Evolutionary conservation across 2,329 filamentous ascomycete species (phyloP).

Genomic region (Botrytis cinerea): DNA sequence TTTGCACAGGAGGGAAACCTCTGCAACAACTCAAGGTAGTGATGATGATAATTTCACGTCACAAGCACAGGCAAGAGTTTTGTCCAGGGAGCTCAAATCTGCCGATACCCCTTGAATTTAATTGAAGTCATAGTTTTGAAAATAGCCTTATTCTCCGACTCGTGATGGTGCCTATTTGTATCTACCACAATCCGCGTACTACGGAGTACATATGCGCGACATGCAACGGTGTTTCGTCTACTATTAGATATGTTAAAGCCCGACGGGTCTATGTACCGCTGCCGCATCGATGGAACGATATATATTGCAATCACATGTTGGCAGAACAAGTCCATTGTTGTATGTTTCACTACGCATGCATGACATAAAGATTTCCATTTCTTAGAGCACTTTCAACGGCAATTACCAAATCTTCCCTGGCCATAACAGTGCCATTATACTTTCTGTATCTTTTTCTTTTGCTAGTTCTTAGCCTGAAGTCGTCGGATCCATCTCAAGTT

Average conservation of each 20-base stretch:
- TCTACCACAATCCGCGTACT: neutral
- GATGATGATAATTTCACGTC: neutral
- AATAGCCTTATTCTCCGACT: neutral
- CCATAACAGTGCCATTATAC: neutral
- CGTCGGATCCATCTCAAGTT: neutral
- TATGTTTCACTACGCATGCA: neutral
- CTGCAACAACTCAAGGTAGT: neutral
- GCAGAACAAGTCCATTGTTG: neutral
- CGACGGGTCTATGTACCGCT: neutral
- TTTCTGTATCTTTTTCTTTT: neutral
- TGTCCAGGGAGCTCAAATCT: neutral
- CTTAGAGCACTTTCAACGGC: neutral
- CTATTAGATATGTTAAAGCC: neutral
- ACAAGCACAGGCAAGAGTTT: neutral
- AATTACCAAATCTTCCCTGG: neutral
- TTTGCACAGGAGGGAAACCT: neutral
- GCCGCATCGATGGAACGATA: neutral
- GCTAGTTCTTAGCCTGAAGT: constrained; percentile 8
- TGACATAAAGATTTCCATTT: neutral
- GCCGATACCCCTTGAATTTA: neutral
- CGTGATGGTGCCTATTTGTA: neutral
- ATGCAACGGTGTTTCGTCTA: neutral
- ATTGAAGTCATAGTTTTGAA: neutral
- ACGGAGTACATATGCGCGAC: constrained; percentile 1
- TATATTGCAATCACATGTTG: neutral